Percentiles rank a stretch among this genome's conserved stretches.
phyloP scores from a whole-genome alignment of 306 rosid genomes.

The Cicer arietinum region DNA sequence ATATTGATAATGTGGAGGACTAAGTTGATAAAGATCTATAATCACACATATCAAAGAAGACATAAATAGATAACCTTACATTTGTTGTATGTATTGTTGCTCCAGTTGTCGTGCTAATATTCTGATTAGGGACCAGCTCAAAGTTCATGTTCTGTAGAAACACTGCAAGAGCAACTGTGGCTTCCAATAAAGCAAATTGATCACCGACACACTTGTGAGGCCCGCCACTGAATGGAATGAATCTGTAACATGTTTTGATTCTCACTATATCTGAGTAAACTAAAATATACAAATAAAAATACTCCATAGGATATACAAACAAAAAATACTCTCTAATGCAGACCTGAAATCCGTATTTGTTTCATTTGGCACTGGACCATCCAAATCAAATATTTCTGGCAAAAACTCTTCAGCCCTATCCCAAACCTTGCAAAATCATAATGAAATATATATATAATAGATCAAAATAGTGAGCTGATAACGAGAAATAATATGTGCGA shows the following conservation, averaged over 20 bases:
- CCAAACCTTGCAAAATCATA: constrained; percentile 75
- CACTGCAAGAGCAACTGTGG: constrained; percentile 78
- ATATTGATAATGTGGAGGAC: too few relatives aligned
- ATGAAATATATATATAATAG: constrained; percentile 29
- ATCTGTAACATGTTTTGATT: constrained; percentile 60
- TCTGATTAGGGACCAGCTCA: constrained; percentile 85
- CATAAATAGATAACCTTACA: constrained; percentile 51
- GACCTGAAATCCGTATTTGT: constrained; percentile 91
- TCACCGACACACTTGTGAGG: constrained; percentile 97
- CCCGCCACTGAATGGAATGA: constrained; percentile 97
- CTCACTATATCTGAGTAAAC: constrained; percentile 34
- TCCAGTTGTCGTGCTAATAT: constrained; percentile 93
- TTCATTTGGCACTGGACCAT: constrained; percentile 84
- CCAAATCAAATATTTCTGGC: constrained; percentile 89
- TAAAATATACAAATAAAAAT: constrained; percentile 4
- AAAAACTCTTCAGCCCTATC: constrained; percentile 90
- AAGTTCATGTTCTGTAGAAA: constrained; percentile 81
- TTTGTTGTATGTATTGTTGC: constrained; percentile 97
- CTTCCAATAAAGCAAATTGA: constrained; percentile 91
- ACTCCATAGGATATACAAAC: background rate
- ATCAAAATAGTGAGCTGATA: constrained; percentile 37
- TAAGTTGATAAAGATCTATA: too few relatives aligned
- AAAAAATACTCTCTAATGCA: background rate
- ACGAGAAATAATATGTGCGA: background rate
- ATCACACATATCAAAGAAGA: constrained; percentile 17